phyloP scores from a whole-genome alignment of 176 grass and related monocot genomes.

The Miscanthus lutarioriparius region DNA sequence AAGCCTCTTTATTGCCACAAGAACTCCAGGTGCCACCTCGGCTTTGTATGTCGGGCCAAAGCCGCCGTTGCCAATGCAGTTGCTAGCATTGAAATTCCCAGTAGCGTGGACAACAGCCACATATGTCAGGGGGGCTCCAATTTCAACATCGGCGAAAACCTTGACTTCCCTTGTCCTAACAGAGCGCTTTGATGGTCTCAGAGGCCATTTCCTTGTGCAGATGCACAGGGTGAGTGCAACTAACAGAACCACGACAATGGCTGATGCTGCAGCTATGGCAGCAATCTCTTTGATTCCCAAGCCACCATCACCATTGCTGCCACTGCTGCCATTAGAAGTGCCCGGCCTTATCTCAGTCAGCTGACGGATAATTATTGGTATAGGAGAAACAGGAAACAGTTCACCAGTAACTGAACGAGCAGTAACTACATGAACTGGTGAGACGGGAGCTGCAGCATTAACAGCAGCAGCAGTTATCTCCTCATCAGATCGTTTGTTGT shows the following conservation, averaged over 20 bases:
- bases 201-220: slow-evolving; percentile 54
- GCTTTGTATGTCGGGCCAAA: slow-evolving; percentile 88
- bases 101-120: slow-evolving; percentile 67
- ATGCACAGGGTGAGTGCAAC: slow-evolving; percentile 49
- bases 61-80: slow-evolving; percentile 82
- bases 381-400: slow-evolving; percentile 39
- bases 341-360: slow-evolving; percentile 1
- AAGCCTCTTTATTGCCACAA: slow-evolving; percentile 93
- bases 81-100: slow-evolving; percentile 79
- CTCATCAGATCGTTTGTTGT: slow-evolving; percentile 48
- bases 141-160: slow-evolving; percentile 62
- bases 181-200: slow-evolving; percentile 31
- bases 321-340: slow-evolving; percentile 2
- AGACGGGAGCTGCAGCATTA: background rate
- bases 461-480: background rate
- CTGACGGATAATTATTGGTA: background rate
- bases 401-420: slow-evolving; percentile 44
- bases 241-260: slow-evolving; percentile 52
- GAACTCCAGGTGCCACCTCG: slow-evolving; percentile 72
- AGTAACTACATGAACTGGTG: slow-evolving; percentile 43
- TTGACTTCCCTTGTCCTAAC: slow-evolving; percentile 58
- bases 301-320: background rate
- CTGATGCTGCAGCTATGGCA: slow-evolving; percentile 51
- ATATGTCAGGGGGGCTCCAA: slow-evolving; percentile 65
- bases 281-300: slow-evolving; percentile 65